Conservation (phyloP, 805 yeast genomes). For the Candida sanyiensis region DNA sequence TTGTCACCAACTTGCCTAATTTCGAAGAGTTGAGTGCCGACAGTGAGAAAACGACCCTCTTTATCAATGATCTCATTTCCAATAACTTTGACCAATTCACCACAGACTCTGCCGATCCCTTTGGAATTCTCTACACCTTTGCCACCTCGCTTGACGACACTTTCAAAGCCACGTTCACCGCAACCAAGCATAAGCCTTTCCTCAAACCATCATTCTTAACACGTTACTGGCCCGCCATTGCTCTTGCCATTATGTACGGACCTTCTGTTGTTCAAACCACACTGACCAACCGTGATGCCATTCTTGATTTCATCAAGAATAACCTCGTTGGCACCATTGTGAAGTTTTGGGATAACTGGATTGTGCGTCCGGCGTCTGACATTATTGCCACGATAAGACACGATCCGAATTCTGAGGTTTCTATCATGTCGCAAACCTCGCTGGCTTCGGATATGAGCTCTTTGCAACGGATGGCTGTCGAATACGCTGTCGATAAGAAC, state of each 20-base stretch:
- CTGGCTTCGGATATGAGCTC: conserved; percentile 73
- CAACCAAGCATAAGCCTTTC: neutral
- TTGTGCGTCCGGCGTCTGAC: conserved; percentile 65
- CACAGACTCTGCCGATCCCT: neutral
- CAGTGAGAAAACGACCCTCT: neutral
- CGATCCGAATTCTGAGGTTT: conserved; percentile 67
- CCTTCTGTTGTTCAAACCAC: conserved; percentile 42
- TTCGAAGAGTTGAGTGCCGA: conserved; percentile 11
- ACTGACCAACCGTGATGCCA: conserved; percentile 46
- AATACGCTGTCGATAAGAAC: conserved; percentile 44
- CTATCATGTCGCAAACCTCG: conserved; percentile 75
- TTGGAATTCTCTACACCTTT: neutral
- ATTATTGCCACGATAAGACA: conserved; percentile 78
- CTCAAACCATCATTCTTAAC: conserved; percentile 36
- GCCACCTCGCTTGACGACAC: neutral
- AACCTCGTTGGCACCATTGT: conserved; percentile 57
- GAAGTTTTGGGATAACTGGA: conserved; percentile 80
- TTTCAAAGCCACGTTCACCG: neutral
- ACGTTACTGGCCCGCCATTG: conserved; percentile 64
- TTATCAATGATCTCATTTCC: neutral
- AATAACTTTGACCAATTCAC: neutral
- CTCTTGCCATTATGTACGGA: conserved; percentile 41
- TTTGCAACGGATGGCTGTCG: conserved; percentile 81
- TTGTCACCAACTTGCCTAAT: conserved; percentile 30
- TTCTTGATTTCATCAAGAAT: conserved; percentile 49